Conservation (phyloP, 495 filamentous ascomycete species). For the Trichoderma parareesei region DNA sequence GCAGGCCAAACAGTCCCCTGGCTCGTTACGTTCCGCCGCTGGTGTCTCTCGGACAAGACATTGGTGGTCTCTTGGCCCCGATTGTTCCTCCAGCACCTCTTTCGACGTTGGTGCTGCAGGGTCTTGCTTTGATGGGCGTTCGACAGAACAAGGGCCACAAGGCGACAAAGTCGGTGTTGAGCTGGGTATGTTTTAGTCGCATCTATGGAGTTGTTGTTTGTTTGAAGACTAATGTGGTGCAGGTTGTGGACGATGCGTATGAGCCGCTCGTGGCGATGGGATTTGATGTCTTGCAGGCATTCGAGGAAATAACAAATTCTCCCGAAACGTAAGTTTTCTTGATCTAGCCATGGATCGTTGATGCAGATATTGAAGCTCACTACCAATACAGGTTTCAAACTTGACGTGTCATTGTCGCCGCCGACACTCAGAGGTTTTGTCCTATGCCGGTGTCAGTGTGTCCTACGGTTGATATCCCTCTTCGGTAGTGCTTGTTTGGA, state of each 20-base stretch:
- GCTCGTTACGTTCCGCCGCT: slow-evolving; percentile 64
- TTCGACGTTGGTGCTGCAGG: slow-evolving; percentile 64
- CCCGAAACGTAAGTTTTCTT: slow-evolving; percentile 45
- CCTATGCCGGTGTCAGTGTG: too few species aligned
- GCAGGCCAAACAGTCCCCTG: slow-evolving; percentile 57
- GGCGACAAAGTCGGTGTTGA: slow-evolving; percentile 59
- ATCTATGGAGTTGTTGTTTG: slow-evolving; percentile 13
- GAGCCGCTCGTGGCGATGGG: slow-evolving; percentile 69
- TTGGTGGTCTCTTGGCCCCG: slow-evolving; percentile 76
- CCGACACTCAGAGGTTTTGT: background rate
- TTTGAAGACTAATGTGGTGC: background rate
- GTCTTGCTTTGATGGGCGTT: slow-evolving; percentile 71
- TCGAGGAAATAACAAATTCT: slow-evolving; percentile 73
- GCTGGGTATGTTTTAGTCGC: slow-evolving; percentile 46
- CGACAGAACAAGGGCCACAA: slow-evolving; percentile 73
- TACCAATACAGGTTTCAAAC: background rate
- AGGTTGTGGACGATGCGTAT: slow-evolving; percentile 64
- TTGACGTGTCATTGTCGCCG: background rate
- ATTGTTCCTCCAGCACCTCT: slow-evolving; percentile 65
- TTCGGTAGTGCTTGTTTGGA: too few species aligned
- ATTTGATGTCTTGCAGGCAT: slow-evolving; percentile 65
- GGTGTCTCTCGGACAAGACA: slow-evolving; percentile 37
- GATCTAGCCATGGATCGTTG: too few species aligned
- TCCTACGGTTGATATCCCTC: too few species aligned
- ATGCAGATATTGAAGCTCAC: background rate